A percentile compares a stretch with the other conserved stretches of the same genome.
Evolutionary conservation across 805 yeast species (phyloP).

Genomic region (Kluyveromyces siamensis): DNA sequence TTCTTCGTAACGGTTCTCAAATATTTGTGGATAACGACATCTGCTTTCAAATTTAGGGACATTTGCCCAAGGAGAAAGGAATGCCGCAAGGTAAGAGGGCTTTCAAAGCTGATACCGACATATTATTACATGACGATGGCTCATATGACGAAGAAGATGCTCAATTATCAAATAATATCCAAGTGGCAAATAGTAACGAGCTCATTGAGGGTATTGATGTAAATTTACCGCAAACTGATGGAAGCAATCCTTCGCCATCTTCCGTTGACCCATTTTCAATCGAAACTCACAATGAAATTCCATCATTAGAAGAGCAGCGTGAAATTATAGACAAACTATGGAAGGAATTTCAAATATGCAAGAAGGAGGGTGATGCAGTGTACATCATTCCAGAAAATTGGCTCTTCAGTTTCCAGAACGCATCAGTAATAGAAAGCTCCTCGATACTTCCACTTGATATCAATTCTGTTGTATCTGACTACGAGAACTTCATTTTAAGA

Average conservation of each 20-base stretch:
- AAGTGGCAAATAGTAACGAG: neutral
- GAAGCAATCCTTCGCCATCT: neutral
- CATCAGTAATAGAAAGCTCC: conserved; percentile 17
- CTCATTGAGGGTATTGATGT: neutral
- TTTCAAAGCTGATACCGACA: neutral
- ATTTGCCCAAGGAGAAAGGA: neutral
- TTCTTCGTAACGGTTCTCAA: neutral
- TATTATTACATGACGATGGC: neutral
- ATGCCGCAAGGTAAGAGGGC: neutral
- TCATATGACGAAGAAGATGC: neutral
- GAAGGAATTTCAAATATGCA: conserved; percentile 7
- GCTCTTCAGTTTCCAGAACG: conserved; percentile 33
- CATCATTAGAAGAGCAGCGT: conserved; percentile 14
- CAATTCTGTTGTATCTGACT: conserved; percentile 33
- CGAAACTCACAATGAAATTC: conserved; percentile 1
- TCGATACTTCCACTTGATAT: conserved; percentile 43
- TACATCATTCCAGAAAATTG: conserved; percentile 41
- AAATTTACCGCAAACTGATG: neutral
- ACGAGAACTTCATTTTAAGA: conserved; percentile 34
- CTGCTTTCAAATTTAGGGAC: neutral
- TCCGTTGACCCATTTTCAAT: neutral
- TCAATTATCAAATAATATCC: neutral
- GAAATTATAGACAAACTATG: conserved; percentile 10
- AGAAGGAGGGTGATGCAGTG: conserved; percentile 40
- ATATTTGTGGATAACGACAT: neutral